Base-by-base conservation (phyloP, 23 red algal species). In the Pyropia yezoensis region DNA sequence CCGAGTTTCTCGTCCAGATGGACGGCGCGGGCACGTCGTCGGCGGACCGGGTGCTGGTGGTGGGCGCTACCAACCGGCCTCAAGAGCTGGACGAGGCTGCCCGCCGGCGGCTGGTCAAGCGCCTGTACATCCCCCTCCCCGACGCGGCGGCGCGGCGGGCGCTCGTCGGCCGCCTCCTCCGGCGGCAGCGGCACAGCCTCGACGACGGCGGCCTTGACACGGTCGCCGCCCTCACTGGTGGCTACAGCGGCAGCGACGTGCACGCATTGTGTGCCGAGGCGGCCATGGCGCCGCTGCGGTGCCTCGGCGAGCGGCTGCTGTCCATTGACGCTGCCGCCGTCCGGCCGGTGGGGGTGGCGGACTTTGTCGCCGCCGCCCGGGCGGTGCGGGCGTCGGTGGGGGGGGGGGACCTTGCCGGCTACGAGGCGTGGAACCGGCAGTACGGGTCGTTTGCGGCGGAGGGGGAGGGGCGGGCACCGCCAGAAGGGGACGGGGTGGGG, bases 1-100 rank as follows among this genome's bases (percentile, higher is more conserved):
- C 94, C 15, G 94, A 98, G 62, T 91, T 98, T 61, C 69, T 98
- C 3, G 85, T 98, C 6, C 94, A 98, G 50, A 98, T 98, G 94
- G 94, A 98, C 55, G 94, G 94, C 14, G 94, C 85, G 1, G 85
- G 74, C 13, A 82, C 85, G 9, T 76, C 45, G 23, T 50, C 63
- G 8, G 94, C 91, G 8, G 94, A 91, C 51, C 92, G 92, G 13
- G 88, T 98, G 33, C 54, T 98, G 20, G 94, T 98, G 24, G 73
- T 98, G 33, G 94, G 94, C 20, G 94, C 94, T 4, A 98, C 84
- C 21, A 98, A 98, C 83, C 57, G 85, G 29, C 94, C 94, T 6
- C 79, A 87, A 54, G 94, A 91, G 59, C 57, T 98, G 50, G 94
- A 98, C 52, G 84, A 98, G 53, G 94, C 94, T 2, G 78, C 78